Evolutionary conservation across 2,329 filamentous ascomycete species (phyloP).

Genomic region (Ascochyta clinopodiicola): DNA sequence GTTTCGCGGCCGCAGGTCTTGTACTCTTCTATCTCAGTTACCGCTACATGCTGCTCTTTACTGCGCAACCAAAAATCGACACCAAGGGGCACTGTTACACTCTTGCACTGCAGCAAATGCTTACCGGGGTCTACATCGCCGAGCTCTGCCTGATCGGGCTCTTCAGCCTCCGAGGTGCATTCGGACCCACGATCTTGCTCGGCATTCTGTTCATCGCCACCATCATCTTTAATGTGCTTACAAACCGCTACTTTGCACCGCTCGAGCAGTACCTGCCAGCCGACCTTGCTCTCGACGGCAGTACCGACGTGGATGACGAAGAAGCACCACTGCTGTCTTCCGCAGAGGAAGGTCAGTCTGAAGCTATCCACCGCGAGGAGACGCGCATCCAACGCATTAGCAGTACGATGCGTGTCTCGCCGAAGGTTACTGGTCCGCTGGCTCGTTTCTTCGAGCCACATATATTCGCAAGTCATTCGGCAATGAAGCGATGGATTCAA

Average conservation of each 20-base stretch:
- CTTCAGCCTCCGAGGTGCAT: conserved; percentile 60
- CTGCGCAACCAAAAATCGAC: conserved; percentile 81
- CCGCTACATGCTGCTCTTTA: conserved; percentile 89
- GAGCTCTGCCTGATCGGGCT: conserved; percentile 85
- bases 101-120: conserved; percentile 83
- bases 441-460: conserved; percentile 47
- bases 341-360: conserved; percentile 40
- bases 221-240: conserved; percentile 41
- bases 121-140: conserved; percentile 82
- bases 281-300: conserved; percentile 32
- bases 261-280: conserved; percentile 46
- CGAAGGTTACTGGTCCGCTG: conserved; percentile 35
- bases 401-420: conserved; percentile 32
- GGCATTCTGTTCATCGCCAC: conserved; percentile 41
- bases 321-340: conserved; percentile 39
- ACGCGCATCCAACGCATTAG: conserved; percentile 38
- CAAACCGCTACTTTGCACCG: conserved; percentile 44
- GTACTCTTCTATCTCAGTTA: conserved; percentile 85
- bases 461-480: conserved; percentile 42
- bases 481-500: conserved; percentile 43
- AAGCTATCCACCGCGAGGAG: conserved; percentile 25
- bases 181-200: conserved; percentile 43
- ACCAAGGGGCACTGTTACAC: conserved; percentile 89
- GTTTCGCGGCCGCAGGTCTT: conserved; percentile 81
- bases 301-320: conserved; percentile 33